These are phyloP conservation scores for Didymella keratinophila DNA, from an alignment of 2,329 filamentous ascomycete species.

Conservation along the genomic window DNA sequence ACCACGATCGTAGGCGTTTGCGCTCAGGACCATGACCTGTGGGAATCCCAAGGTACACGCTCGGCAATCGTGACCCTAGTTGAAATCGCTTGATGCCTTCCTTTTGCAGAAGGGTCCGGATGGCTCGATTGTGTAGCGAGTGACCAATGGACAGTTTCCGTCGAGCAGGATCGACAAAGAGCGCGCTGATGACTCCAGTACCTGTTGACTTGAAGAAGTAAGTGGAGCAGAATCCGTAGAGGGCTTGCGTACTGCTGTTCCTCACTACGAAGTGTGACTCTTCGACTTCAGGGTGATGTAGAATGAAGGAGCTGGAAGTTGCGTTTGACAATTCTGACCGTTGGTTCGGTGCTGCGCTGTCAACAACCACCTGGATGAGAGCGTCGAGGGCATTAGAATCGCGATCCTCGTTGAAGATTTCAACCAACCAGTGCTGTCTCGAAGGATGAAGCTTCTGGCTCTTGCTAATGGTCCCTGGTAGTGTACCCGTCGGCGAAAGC, in stretches of 20 bases:
- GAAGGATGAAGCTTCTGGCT: constrained; percentile 87
- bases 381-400: constrained; percentile 77
- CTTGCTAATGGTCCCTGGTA: constrained; percentile 79
- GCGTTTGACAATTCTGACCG: constrained; percentile 74
- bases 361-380: constrained; percentile 75
- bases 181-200: constrained; percentile 78
- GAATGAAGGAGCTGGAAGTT: constrained; percentile 76
- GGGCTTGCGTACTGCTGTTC: constrained; percentile 87
- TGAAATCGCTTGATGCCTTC: constrained; percentile 80
- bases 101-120: constrained; percentile 76
- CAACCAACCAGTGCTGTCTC: constrained; percentile 94
- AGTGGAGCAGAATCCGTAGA: constrained; percentile 92
- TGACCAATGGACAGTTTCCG: constrained; percentile 89
- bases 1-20: constrained; percentile 76
- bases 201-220: constrained; percentile 77
- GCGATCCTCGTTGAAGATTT: constrained; percentile 81
- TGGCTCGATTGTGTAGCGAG: constrained; percentile 84
- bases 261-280: constrained; percentile 91
- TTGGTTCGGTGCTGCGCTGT: constrained; percentile 70
- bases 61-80: constrained; percentile 80
- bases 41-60: constrained; percentile 86
- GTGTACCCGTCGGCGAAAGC: constrained; percentile 61
- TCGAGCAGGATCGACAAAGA: constrained; percentile 89
- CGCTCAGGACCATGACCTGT: constrained; percentile 68
- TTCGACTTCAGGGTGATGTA: constrained; percentile 73